Evolutionary conservation across 2,329 filamentous ascomycete genomes (phyloP).

Genomic region (Phyllachora maydis): DNA sequence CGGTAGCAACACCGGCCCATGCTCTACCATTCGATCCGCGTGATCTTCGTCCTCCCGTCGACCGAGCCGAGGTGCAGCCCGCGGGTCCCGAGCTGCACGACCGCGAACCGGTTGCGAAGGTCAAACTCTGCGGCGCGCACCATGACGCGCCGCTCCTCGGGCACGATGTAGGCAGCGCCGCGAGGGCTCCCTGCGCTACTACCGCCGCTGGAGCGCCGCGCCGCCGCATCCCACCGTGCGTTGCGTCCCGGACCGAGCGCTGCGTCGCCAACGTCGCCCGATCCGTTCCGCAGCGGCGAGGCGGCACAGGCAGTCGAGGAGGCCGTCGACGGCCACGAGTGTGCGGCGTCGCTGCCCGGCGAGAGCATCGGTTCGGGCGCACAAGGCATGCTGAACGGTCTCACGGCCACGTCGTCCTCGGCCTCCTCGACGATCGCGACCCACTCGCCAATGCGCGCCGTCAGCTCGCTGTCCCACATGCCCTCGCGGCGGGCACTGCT

Average conservation of each 20-base stretch:
- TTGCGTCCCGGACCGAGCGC: conserved; percentile 21
- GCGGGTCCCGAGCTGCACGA: conserved; percentile 30
- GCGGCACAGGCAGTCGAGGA: too few relatives aligned
- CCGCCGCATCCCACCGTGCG: conserved; percentile 19
- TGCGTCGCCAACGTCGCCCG: conserved; percentile 13
- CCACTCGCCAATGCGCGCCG: conserved; percentile 32
- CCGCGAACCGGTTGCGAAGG: conserved; percentile 25
- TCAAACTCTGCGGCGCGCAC: conserved; percentile 35
- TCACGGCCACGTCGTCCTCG: conserved; percentile 11
- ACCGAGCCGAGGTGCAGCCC: conserved; percentile 22
- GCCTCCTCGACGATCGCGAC: conserved; percentile 32
- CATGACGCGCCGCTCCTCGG: conserved; percentile 33
- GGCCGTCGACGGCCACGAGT: conserved; percentile 8
- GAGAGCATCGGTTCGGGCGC: conserved; percentile 8
- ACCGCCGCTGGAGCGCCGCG: conserved; percentile 7
- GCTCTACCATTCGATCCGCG: conserved; percentile 21
- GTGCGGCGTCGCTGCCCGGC: conserved; percentile 8
- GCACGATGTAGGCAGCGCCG: conserved; percentile 13
- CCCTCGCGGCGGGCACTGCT: conserved; percentile 42
- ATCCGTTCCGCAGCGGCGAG: conserved; percentile 7
- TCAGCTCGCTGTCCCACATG: conserved; percentile 47
- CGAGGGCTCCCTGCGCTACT: conserved; percentile 7
- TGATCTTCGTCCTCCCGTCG: conserved; percentile 24
- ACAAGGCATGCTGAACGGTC: too few relatives aligned
- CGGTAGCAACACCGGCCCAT: too few relatives aligned